Percentiles rank a stretch among this genome's conserved stretches.
Conservation (phyloP, 768 basidiomycete genomes). For the Leucocoprinus leucothites region DNA sequence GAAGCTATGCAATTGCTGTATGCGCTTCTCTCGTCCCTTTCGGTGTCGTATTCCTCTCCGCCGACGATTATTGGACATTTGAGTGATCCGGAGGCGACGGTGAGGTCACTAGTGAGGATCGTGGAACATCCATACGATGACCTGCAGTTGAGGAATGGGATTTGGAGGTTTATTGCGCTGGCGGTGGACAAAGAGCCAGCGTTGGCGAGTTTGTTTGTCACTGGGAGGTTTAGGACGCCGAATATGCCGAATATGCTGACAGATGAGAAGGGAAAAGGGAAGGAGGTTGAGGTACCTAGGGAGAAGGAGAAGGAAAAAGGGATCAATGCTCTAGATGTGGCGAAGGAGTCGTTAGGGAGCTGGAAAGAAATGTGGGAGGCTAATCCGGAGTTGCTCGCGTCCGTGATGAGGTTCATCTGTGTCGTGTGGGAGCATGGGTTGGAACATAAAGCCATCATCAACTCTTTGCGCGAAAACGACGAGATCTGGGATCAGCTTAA, state of each 20-base stretch:
- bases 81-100: conserved; percentile 70
- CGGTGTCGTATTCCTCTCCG: conserved; percentile 54
- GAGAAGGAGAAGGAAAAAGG: conserved; percentile 35
- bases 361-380: conserved; percentile 78
- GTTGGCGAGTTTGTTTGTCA: conserved; percentile 73
- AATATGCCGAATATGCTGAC: conserved; percentile 30
- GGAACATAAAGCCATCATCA: conserved; percentile 64
- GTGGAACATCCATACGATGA: conserved; percentile 82
- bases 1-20: conserved; percentile 68
- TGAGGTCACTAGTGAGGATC: conserved; percentile 65
- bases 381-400: conserved; percentile 73
- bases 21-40: conserved; percentile 63
- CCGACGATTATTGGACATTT: conserved; percentile 79
- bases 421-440: conserved; percentile 78
- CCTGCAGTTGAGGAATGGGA: conserved; percentile 60
- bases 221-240: conserved; percentile 63
- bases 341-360: conserved; percentile 57
- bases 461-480: conserved; percentile 49
- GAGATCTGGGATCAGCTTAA: conserved; percentile 73
- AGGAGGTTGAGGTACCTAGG: conserved; percentile 24
- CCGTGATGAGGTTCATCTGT: conserved; percentile 72
- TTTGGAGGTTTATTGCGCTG: conserved; percentile 82
- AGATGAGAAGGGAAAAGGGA: conserved; percentile 30
- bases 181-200: conserved; percentile 88
- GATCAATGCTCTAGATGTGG: conserved; percentile 63